phyloP scores from a whole-genome alignment of 2,329 filamentous ascomycete species.

The Exophiala sp. region DNA sequence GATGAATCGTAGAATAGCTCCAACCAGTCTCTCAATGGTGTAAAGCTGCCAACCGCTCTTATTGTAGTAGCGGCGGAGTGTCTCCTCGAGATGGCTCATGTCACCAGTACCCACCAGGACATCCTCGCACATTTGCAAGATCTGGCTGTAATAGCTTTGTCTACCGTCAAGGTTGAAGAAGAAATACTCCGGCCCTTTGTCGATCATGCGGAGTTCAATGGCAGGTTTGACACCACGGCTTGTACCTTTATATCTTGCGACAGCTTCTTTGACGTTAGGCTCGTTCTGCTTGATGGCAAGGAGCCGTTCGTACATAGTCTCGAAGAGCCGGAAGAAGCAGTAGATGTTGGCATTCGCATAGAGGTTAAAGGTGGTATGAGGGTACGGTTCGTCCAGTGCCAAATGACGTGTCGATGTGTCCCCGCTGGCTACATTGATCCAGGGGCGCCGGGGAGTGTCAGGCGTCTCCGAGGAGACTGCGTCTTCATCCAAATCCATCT shows the following conservation, averaged over 20 bases:
- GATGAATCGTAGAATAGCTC: slow-evolving; percentile 71
- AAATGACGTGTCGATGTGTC: slow-evolving; percentile 55
- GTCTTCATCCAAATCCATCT: slow-evolving; percentile 58
- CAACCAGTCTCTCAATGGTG: slow-evolving; percentile 82
- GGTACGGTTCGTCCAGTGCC: slow-evolving; percentile 71
- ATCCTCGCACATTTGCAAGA: slow-evolving; percentile 78
- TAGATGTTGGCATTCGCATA: slow-evolving; percentile 89
- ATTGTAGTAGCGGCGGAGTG: slow-evolving; percentile 84
- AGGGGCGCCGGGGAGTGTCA: slow-evolving; percentile 35
- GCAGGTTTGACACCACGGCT: slow-evolving; percentile 61
- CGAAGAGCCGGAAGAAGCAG: slow-evolving; percentile 90
- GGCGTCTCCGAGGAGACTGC: slow-evolving; percentile 51
- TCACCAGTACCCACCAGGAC: slow-evolving; percentile 78
- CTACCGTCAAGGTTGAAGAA: slow-evolving; percentile 61
- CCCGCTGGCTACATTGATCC: slow-evolving; percentile 51
- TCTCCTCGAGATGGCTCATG: slow-evolving; percentile 77
- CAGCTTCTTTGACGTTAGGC: slow-evolving; percentile 64
- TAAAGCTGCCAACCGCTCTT: slow-evolving; percentile 89
- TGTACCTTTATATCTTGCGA: slow-evolving; percentile 59
- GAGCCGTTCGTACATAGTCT: slow-evolving; percentile 81
- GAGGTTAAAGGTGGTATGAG: slow-evolving; percentile 75
- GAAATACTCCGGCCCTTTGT: slow-evolving; percentile 68
- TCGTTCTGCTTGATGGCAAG: slow-evolving; percentile 76
- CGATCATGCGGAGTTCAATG: slow-evolving; percentile 72
- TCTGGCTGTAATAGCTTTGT: slow-evolving; percentile 76